Percentiles rank a stretch among this genome's conserved stretches.
Evolutionary conservation across 768 basidiomycete species (phyloP).

Genomic region (Filobasidium floriforme): DNA sequence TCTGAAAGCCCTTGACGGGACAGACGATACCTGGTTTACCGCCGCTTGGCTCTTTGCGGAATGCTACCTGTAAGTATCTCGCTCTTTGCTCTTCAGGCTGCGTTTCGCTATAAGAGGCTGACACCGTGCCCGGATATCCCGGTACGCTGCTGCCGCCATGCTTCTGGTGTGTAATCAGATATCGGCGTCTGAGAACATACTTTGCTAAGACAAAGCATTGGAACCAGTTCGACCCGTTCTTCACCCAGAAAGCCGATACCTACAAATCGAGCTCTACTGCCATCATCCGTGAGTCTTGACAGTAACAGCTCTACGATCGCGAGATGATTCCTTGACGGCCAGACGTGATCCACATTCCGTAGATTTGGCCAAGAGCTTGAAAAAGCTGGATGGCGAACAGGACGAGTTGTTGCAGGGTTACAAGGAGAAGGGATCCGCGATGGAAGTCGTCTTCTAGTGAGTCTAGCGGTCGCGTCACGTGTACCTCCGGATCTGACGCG

Average conservation of each 20-base stretch:
- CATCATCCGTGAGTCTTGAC: conserved; percentile 59
- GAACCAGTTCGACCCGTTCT: conserved; percentile 75
- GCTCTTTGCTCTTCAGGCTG: not conserved
- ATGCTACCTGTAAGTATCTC: conserved; percentile 50
- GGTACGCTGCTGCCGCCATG: not conserved
- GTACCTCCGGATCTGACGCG: not conserved
- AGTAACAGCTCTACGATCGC: conserved; percentile 3
- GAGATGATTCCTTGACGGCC: no score
- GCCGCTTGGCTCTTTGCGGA: conserved; percentile 96
- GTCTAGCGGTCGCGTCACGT: conserved; percentile 1
- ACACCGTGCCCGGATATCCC: not conserved
- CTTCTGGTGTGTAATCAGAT: conserved; percentile 50
- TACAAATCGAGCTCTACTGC: conserved; percentile 71
- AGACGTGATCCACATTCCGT: no score
- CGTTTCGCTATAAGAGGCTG: not conserved
- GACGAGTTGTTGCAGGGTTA: conserved; percentile 27
- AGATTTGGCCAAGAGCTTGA: conserved; percentile 40
- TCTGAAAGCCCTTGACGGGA: conserved; percentile 50
- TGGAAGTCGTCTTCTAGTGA: conserved; percentile 43
- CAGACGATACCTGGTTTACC: conserved; percentile 69
- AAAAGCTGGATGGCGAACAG: conserved; percentile 30
- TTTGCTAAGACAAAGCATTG: conserved; percentile 64
- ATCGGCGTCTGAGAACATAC: conserved; percentile 69
- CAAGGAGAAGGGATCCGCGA: conserved; percentile 29
- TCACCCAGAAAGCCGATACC: conserved; percentile 65